Evolutionary conservation across 768 basidiomycete genomes (phyloP), one percentile per base, ranked within the genome.

Genomic region (Tricholoma terreum): DNA sequence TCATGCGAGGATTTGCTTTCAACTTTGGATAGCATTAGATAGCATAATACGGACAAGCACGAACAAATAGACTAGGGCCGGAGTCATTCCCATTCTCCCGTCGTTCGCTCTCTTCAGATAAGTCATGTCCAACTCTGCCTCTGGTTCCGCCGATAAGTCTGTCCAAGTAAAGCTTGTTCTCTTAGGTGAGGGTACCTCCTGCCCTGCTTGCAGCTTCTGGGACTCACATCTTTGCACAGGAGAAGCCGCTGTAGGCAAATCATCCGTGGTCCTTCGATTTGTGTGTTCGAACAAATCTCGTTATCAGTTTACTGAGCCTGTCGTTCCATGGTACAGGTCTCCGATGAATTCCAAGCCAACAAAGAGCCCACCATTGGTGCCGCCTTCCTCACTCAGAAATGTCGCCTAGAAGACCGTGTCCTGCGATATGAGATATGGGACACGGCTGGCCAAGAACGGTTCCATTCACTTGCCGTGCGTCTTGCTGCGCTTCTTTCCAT

Each of bases 361-460:
- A 98, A 98, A 73, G 94, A 97, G 67, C 96, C 96, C 9, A 99
- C 96, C 22, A 98, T 99, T 66, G 96, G 95, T 34, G 95, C 95
- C 52, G 95, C 93, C 4, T 96, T 96, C 78, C 72, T 96, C 54
- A 96, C 94, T 14, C 94, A 96, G 80, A 94, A 95, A 73, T 95
- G 93, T 67, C 88, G 92, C 54, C 80, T 95, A 35, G 96, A 99
- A 72, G 97, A 98, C 74, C 90, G 91, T 55, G 89, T 93, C 22
- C 76, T 94, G 61, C 87, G 92, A 55, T 94, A 94, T 73, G 96
- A 98, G 77, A 98, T 98, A 49, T 98, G 96, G 95, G 93, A 95
- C 65, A 95, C 93, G 49, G 92, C 93, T 34, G 92, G 91, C 52
- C 90, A 93, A 76, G 95, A 98, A 75, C 90, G 96, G 52, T 98